Evolutionary conservation across 495 filamentous ascomycete genomes (phyloP).

Genomic region (Aspergillus wentii): DNA sequence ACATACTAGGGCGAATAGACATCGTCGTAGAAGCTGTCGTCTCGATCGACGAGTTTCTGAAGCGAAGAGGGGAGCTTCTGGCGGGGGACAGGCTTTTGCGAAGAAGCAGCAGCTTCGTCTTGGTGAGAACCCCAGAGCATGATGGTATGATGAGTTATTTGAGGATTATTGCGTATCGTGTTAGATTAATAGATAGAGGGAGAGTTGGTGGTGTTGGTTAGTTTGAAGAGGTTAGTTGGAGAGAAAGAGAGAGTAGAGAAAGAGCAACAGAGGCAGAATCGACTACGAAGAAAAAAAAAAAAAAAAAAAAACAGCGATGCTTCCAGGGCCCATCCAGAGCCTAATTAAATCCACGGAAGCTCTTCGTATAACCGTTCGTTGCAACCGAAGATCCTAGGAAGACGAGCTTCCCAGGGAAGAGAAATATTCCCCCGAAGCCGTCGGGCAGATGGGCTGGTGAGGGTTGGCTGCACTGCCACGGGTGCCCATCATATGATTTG

Average conservation of each 20-base stretch:
- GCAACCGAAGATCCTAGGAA: no score
- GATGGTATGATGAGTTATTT: no score
- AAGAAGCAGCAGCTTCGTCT: conserved; percentile 30
- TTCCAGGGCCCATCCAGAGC: no score
- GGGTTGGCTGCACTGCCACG: conserved; percentile 6
- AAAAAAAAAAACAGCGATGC: conserved; percentile 2
- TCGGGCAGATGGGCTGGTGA: no score
- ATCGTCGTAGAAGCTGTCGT: conserved; percentile 75
- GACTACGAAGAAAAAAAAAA: conserved; percentile 1
- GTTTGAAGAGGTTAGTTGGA: not conserved
- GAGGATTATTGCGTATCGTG: no score
- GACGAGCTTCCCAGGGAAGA: conserved; percentile 5
- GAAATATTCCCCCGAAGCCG: conserved; percentile 11
- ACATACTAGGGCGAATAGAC: conserved; percentile 79
- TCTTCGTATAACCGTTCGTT: no score
- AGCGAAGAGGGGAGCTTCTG: conserved; percentile 63
- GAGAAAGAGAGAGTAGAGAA: not conserved
- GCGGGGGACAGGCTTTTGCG: conserved; percentile 46
- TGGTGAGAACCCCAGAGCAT: conserved; percentile 35
- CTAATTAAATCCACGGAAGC: no score
- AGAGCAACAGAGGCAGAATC: not conserved
- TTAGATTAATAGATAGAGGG: no score
- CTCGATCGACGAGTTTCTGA: conserved; percentile 70
- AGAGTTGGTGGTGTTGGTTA: not conserved
- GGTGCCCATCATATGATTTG: not conserved